These are phyloP conservation scores for Colletotrichum lini DNA, from an alignment of 2,329 filamentous ascomycete genomes.

Conservation along the genomic window DNA sequence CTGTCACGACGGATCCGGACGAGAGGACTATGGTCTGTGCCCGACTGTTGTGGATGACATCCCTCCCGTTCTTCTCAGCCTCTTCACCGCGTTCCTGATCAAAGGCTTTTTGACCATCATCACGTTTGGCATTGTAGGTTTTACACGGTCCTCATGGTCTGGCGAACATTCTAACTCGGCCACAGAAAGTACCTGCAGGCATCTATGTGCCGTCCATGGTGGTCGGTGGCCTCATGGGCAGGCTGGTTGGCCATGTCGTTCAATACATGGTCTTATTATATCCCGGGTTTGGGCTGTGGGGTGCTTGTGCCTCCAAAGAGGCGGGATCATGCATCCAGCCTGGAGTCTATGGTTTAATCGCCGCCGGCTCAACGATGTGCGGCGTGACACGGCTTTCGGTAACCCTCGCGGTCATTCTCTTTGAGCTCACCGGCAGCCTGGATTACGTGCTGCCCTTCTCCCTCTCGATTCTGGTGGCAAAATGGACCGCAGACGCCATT, in stretches of 20 bases:
- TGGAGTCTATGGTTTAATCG: constrained; percentile 96
- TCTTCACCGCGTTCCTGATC: constrained; percentile 86
- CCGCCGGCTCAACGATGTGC: constrained; percentile 97
- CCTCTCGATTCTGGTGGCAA: constrained; percentile 91
- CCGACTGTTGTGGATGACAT: constrained; percentile 81
- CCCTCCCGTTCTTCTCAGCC: constrained; percentile 78
- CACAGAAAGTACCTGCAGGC: constrained; percentile 88
- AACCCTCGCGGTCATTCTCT: constrained; percentile 93
- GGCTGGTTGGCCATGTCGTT: constrained; percentile 86
- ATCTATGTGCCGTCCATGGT: constrained; percentile 99
- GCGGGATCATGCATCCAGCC: constrained; percentile 92
- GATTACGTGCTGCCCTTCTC: constrained; percentile 97
- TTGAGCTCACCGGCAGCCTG: constrained; percentile 94
- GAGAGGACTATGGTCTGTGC: constrained; percentile 82
- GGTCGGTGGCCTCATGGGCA: constrained; percentile 91
- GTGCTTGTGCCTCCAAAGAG: constrained; percentile 77
- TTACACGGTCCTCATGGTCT: neutral
- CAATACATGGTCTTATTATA: constrained; percentile 85
- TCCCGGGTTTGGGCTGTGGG: constrained; percentile 81
- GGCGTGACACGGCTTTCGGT: constrained; percentile 95
- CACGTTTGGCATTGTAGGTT: constrained; percentile 87
- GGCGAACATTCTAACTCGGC: constrained; percentile 40
- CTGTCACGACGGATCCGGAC: constrained; percentile 77
- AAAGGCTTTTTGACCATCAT: constrained; percentile 91
- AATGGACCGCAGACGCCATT: constrained; percentile 97